These are phyloP conservation scores for Eutrema salsugineum DNA, from an alignment of 441 rosid species.

Conservation along the genomic window DNA sequence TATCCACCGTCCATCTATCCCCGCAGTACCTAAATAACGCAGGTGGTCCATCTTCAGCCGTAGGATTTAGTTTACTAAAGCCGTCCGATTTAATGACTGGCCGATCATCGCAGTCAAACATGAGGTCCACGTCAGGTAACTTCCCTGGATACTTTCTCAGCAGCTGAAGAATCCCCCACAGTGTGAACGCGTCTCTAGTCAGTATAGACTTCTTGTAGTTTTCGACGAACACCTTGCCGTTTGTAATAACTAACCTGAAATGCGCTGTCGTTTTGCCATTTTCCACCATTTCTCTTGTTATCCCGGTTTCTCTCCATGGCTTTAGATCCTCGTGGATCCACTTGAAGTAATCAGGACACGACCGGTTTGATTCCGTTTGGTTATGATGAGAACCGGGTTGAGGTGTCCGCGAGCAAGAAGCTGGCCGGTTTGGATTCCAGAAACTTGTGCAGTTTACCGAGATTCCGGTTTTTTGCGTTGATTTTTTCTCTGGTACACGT, in stretches of 20 bases:
- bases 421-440: conserved; percentile 18
- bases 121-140: conserved; percentile 74
- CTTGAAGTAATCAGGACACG: conserved; percentile 68
- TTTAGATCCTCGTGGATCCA: conserved; percentile 85
- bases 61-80: not conserved
- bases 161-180: conserved; percentile 78
- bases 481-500: conserved; percentile 1
- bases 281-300: conserved; percentile 68
- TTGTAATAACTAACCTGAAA: conserved; percentile 51
- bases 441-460: conserved; percentile 34
- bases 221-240: conserved; percentile 54
- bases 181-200: conserved; percentile 59
- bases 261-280: conserved; percentile 47
- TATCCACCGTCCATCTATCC: conserved; percentile 50
- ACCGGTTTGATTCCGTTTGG: conserved; percentile 23
- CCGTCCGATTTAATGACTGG: conserved; percentile 43
- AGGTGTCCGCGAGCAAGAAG: not conserved
- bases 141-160: conserved; percentile 66
- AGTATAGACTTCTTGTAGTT: conserved; percentile 52
- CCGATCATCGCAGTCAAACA: conserved; percentile 70
- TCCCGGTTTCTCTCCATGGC: conserved; percentile 71
- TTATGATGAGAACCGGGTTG: conserved; percentile 2
- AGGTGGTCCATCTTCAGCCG: conserved; percentile 39
- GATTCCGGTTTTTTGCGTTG: conserved; percentile 17
- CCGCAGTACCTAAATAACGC: conserved; percentile 66